Evolutionary conservation across 768 basidiomycete genomes (phyloP).

Genomic region (Tricholoma sp.): DNA sequence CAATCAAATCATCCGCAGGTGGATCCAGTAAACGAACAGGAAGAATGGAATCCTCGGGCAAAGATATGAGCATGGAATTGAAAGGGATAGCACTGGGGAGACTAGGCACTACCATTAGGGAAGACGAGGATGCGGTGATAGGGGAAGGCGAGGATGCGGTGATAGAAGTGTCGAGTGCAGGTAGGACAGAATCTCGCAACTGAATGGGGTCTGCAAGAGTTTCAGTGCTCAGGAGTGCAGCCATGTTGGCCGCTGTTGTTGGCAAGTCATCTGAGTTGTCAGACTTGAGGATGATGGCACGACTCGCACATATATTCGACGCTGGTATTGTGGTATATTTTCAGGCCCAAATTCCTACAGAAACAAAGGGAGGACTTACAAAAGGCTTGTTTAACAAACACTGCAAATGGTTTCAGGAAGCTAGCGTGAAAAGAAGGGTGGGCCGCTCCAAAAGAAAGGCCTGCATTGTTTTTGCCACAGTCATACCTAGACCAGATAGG

Average conservation of each 20-base stretch:
- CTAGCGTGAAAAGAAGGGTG: background rate
- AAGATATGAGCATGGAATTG: background rate
- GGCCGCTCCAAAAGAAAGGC: background rate
- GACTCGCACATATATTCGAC: background rate
- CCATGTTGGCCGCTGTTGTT: background rate
- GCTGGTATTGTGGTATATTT: background rate
- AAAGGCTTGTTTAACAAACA: background rate
- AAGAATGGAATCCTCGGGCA: background rate
- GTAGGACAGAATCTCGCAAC: background rate
- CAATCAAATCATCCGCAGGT: background rate
- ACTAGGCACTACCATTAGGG: background rate
- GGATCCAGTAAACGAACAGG: background rate
- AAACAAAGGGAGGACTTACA: background rate
- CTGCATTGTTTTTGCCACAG: background rate
- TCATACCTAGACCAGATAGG: background rate
- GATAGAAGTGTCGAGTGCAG: background rate
- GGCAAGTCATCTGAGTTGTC: background rate
- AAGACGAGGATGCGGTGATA: background rate
- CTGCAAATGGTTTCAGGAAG: slow-evolving; percentile 1
- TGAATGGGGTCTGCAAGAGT: background rate
- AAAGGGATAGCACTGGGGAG: background rate
- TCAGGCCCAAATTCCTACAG: background rate
- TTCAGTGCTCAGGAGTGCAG: background rate
- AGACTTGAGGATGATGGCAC: background rate
- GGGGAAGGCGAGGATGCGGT: too few species aligned